phyloP scores from a whole-genome alignment of 306 rosid species.

The Cajanus cajan region DNA sequence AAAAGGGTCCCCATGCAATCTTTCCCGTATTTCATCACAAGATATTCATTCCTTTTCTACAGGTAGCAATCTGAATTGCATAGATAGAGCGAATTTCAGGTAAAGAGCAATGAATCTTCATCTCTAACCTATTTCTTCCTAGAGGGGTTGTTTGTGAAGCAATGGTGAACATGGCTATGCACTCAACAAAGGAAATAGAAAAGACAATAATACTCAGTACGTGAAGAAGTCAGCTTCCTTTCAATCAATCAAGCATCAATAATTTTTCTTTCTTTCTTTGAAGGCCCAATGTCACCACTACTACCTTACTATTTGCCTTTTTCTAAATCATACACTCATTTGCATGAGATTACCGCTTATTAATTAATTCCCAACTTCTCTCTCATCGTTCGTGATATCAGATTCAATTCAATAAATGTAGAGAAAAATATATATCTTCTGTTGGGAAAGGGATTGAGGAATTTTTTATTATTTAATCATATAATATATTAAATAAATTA shows the following conservation, averaged over 20 bases:
- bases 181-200: not conserved
- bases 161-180: not conserved
- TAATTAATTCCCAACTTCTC: not conserved
- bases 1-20: constrained; percentile 59
- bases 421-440: no score
- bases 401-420: not conserved
- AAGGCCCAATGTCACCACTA: constrained; percentile 15
- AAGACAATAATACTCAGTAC: not conserved
- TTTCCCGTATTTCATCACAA: constrained; percentile 41
- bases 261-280: not conserved
- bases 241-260: constrained; percentile 35
- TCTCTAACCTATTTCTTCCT: no score
- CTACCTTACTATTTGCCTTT: not conserved
- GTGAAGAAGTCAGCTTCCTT: not conserved
- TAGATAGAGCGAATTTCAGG: not conserved
- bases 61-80: not conserved
- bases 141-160: not conserved
- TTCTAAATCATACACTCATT: not conserved
- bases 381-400: not conserved
- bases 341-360: not conserved
- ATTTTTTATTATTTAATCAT: no score
- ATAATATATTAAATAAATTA: no score
- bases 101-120: no score
- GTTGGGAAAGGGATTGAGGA: no score
- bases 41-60: constrained; percentile 36